Evolutionary conservation across 148 eudicot species (phyloP).

Genomic region (Rheum nobile): DNA sequence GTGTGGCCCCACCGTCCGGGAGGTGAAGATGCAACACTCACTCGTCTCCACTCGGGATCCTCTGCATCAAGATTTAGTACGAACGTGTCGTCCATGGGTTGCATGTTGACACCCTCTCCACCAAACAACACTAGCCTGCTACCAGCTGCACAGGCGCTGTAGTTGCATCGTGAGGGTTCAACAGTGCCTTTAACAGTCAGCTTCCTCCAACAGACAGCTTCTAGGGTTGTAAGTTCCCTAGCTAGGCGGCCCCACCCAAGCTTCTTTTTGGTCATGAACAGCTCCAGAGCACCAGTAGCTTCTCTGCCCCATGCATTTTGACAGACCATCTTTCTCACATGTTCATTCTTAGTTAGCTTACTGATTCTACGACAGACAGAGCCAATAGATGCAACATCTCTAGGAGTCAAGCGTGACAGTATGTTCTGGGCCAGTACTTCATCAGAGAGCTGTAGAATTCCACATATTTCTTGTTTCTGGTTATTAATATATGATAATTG

Average conservation of each 20-base stretch:
- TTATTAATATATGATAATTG: constrained; percentile 2
- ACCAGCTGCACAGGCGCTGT: constrained; percentile 80
- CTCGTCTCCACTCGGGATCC: constrained; percentile 63
- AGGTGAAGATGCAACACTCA: constrained; percentile 59
- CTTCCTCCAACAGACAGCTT: constrained; percentile 76
- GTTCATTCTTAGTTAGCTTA: constrained; percentile 64
- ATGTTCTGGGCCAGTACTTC: constrained; percentile 79
- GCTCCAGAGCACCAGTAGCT: constrained; percentile 58
- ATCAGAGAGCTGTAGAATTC: constrained; percentile 72
- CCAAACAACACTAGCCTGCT: constrained; percentile 78
- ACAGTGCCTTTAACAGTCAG: constrained; percentile 68
- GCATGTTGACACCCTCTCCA: constrained; percentile 87
- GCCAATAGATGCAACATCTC: constrained; percentile 79
- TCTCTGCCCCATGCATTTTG: constrained; percentile 89
- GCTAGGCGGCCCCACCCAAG: constrained; percentile 89
- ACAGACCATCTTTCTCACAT: constrained; percentile 75
- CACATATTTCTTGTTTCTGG: constrained; percentile 33
- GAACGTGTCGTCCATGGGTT: constrained; percentile 85
- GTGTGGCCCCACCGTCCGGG: constrained; percentile 95
- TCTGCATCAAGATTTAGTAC: constrained; percentile 65
- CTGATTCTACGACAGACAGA: constrained; percentile 66
- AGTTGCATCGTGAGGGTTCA: constrained; percentile 86
- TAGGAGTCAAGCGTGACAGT: constrained; percentile 67
- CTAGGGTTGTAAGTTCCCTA: constrained; percentile 78
- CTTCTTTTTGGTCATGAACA: constrained; percentile 37